phyloP scores from a whole-genome alignment of 208 protist species.

The Leishmania amazonensis region DNA sequence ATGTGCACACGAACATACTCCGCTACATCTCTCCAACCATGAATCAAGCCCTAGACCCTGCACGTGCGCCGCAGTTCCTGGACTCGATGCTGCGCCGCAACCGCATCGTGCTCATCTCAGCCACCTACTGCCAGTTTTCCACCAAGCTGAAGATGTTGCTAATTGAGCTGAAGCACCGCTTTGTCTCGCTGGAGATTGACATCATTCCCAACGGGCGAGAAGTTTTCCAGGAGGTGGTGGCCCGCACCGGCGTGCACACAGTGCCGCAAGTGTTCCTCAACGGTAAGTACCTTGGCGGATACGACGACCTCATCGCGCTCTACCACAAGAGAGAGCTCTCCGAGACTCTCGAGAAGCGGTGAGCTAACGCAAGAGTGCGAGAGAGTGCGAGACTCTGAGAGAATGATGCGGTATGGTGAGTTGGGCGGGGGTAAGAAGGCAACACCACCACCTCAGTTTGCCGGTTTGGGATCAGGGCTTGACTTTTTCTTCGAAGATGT shows the following conservation, averaged over 20 bases:
- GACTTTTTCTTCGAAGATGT: background rate
- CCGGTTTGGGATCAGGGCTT: background rate
- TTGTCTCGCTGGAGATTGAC: slow-evolving; percentile 88
- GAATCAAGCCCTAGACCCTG: slow-evolving; percentile 51
- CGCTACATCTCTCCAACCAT: slow-evolving; percentile 25
- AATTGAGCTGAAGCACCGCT: slow-evolving; percentile 82
- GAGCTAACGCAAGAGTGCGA: background rate
- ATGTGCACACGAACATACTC: background rate
- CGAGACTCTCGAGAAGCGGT: slow-evolving; percentile 57
- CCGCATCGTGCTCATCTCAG: slow-evolving; percentile 80
- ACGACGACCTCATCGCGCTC: slow-evolving; percentile 81
- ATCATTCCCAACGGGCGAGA: slow-evolving; percentile 88
- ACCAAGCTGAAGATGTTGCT: slow-evolving; percentile 84
- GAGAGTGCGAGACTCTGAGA: background rate
- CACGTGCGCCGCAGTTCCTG: slow-evolving; percentile 79
- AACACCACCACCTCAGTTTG: background rate
- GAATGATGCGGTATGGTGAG: background rate
- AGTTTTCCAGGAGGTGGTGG: slow-evolving; percentile 79
- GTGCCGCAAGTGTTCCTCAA: slow-evolving; percentile 87
- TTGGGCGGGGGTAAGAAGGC: background rate
- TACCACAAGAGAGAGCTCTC: slow-evolving; percentile 67
- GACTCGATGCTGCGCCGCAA: slow-evolving; percentile 80
- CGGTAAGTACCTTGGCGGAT: slow-evolving; percentile 84
- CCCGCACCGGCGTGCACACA: slow-evolving; percentile 70
- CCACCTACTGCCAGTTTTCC: slow-evolving; percentile 90